Evolutionary conservation across 1,284 basidiomycete genomes (phyloP), one percentile per base, ranked within the genome.

Genomic region (Melampsora americana): DNA sequence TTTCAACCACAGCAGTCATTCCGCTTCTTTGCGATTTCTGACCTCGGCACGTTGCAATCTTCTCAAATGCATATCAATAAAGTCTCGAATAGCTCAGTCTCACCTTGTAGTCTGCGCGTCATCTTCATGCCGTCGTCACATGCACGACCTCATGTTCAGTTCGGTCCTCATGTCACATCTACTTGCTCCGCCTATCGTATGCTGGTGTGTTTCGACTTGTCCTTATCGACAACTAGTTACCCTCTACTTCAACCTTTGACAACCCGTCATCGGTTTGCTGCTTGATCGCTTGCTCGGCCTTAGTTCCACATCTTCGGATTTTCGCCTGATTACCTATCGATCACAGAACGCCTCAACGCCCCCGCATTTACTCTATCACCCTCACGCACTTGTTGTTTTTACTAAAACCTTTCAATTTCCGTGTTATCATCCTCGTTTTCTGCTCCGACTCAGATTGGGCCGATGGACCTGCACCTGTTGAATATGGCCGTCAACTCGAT

Each of bases 381-480:
- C 23, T 5, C 50, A 53, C 14, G 14, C 50, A 9, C 35, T 35
- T 35, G 35, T 53, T 20, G 2, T 23, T 53, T 23, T 2, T 53
- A 23, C 50, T 53, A 53, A 53, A 53, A 53, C 50, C 50, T 23
- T 53, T 53, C 23, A 53, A 53, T 20, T 53, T 16, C 50, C 35
- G 3, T 12, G 50, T 53, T 53, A 12, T 23, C 50, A 53, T 23
- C 5, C 23, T 53, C 5, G 18, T 18, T 53, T 53, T 53, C 23
- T 53, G 50, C 50, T 23, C 5, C 18, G 50, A 53, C 50, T 3
- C 14, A 66, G 64, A 66, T 66, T 66, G 64, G 64, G 64, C 64
- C 64, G 64, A 66, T 20, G 64, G 64, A 42, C 64, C 64, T 44
- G 32, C 64, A n/a, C 23, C 32, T 16, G 32, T 28, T 23, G 64